Evolutionary conservation across 1,284 basidiomycete species (phyloP).

Genomic region (Uromyces viciae-fabae): DNA sequence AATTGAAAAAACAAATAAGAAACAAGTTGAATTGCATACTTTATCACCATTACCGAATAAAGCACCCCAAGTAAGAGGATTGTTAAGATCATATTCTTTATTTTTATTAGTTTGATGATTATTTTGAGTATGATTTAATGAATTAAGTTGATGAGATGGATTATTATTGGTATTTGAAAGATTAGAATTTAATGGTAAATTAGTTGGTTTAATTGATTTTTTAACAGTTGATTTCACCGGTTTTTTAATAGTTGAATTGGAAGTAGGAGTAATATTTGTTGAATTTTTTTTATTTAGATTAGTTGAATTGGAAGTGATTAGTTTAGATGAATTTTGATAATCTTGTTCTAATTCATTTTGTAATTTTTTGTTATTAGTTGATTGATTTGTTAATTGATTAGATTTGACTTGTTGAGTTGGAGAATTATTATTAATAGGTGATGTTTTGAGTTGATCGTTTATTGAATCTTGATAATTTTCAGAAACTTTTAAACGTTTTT

Average conservation of each 20-base stretch:
- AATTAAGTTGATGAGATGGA: background rate
- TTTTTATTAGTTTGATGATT: constrained; percentile 1
- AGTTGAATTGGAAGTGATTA: background rate
- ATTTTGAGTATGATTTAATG: background rate
- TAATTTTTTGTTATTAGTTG: background rate
- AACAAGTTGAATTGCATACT: background rate
- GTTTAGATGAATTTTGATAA: background rate
- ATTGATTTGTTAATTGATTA: background rate
- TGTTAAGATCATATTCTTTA: constrained; percentile 35
- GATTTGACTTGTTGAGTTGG: background rate
- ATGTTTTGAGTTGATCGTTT: background rate
- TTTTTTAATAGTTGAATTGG: constrained; percentile 25
- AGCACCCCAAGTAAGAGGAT: constrained; percentile 36
- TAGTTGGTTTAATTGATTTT: background rate
- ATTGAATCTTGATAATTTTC: background rate
- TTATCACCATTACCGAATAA: constrained; percentile 31
- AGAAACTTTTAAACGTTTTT: background rate
- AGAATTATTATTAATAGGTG: background rate
- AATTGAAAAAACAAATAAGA: background rate
- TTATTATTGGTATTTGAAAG: background rate
- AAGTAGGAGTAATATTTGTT: background rate
- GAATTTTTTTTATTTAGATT: no score
- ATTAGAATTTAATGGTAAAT: background rate
- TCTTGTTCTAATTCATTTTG: background rate
- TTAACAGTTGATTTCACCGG: constrained; percentile 19